phyloP scores from a whole-genome alignment of 208 protist species.

The Trypanosoma congolense region DNA sequence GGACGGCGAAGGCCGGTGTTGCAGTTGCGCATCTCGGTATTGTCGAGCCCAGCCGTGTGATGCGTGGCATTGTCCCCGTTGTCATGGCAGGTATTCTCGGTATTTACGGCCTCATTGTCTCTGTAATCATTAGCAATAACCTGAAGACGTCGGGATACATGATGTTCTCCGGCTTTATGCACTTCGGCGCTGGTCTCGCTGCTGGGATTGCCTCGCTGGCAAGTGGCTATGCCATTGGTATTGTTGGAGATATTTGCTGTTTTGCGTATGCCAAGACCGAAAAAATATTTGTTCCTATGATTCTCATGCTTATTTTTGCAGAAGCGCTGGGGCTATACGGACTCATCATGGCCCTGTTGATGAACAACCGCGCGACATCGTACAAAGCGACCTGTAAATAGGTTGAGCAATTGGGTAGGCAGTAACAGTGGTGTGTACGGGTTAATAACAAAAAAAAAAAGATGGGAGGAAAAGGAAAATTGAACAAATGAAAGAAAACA shows the following conservation, averaged over 20 bases:
- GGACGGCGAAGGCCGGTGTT: conserved; percentile 96
- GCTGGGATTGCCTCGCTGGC: conserved; percentile 94
- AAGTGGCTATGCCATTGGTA: conserved; percentile 98
- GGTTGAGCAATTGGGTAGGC: too few relatives aligned
- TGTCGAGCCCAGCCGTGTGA: conserved; percentile 90
- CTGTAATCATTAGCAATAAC: conserved; percentile 85
- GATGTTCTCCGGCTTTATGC: conserved; percentile 89
- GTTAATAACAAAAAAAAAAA: too few relatives aligned
- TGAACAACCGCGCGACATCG: conserved; percentile 76
- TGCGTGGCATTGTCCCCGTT: conserved; percentile 90
- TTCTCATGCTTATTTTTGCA: conserved; percentile 99
- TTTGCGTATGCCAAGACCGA: conserved; percentile 93
- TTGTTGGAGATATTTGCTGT: conserved; percentile 97
- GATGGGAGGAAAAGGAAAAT: too few relatives aligned
- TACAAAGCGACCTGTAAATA: conserved; percentile 41
- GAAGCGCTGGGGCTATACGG: conserved; percentile 94
- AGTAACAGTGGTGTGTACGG: too few relatives aligned
- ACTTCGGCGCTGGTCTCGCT: conserved; percentile 95
- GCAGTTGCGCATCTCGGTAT: conserved; percentile 96
- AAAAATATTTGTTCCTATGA: conserved; percentile 99
- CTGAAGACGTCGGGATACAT: conserved; percentile 68
- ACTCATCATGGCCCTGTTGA: conserved; percentile 94
- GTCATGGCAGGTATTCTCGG: conserved; percentile 93
- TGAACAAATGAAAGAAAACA: too few relatives aligned
- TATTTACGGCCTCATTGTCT: conserved; percentile 86